Percentiles rank a stretch among this genome's conserved stretches.
Conservation (phyloP, 1,284 basidiomycete species). For the Erythrobasidium hasegawianum region DNA sequence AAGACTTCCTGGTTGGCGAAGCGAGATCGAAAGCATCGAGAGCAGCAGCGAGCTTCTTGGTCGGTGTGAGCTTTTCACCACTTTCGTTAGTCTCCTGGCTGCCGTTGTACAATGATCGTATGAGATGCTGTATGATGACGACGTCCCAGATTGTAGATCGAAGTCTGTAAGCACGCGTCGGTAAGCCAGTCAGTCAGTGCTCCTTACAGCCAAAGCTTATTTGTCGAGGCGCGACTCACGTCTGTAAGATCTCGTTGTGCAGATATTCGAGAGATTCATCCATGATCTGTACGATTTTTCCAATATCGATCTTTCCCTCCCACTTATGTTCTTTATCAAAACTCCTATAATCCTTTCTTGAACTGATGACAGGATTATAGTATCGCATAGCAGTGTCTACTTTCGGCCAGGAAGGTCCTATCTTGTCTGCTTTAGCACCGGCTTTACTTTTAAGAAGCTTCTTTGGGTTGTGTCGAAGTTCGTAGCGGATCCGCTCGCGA, state of each 20-base stretch:
- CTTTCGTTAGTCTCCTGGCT: background rate
- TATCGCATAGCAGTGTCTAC: conserved; percentile 11
- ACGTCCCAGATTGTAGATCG: conserved; percentile 19
- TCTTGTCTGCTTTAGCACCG: conserved; percentile 25
- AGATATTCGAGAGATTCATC: conserved; percentile 37
- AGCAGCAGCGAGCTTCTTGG: conserved; percentile 14
- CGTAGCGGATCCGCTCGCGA: conserved; percentile 62
- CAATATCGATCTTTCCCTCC: conserved; percentile 25
- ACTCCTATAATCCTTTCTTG: conserved; percentile 4
- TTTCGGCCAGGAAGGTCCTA: conserved; percentile 17
- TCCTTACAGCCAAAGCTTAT: too few species aligned
- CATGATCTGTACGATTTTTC: conserved; percentile 26
- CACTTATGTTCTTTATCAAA: conserved; percentile 25
- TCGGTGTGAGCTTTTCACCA: background rate
- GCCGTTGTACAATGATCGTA: conserved; percentile 9
- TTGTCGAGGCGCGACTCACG: conserved; percentile 2
- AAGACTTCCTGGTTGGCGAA: background rate
- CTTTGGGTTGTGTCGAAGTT: conserved; percentile 58
- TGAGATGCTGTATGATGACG: conserved; percentile 15
- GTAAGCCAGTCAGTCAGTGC: too few species aligned
- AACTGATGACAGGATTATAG: conserved; percentile 4
- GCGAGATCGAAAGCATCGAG: conserved; percentile 4
- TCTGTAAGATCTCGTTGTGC: conserved; percentile 35
- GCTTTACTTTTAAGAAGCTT: conserved; percentile 16
- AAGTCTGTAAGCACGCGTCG: too few species aligned